These are phyloP conservation scores for Stemphylium beticola DNA, from an alignment of 2,329 filamentous ascomycete genomes.

Conservation along the genomic window DNA sequence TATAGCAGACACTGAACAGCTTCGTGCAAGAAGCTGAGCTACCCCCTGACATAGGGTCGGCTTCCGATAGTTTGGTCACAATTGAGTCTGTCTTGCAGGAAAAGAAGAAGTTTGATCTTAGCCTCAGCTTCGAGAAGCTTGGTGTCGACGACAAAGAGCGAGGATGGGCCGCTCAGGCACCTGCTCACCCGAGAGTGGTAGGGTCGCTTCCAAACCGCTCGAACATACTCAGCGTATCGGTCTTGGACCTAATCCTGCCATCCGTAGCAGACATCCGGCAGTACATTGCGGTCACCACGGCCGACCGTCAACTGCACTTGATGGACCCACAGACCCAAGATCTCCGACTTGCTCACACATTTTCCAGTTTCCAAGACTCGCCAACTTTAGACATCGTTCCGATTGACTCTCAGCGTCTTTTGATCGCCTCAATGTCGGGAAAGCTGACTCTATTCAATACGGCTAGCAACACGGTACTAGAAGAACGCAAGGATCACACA, in stretches of 20 bases:
- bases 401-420: slow-evolving; percentile 52
- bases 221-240: slow-evolving; percentile 61
- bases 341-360: slow-evolving; percentile 44
- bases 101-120: slow-evolving; percentile 64
- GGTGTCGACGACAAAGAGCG: slow-evolving; percentile 52
- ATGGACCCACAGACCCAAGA: slow-evolving; percentile 46
- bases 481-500: slow-evolving; percentile 61
- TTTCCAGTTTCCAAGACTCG: slow-evolving; percentile 54
- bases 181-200: slow-evolving; percentile 52
- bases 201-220: slow-evolving; percentile 54
- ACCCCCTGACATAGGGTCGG: slow-evolving; percentile 55
- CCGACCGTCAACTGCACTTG: slow-evolving; percentile 55
- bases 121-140: slow-evolving; percentile 62
- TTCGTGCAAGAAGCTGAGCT: slow-evolving; percentile 65
- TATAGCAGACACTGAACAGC: slow-evolving; percentile 60
- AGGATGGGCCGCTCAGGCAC: slow-evolving; percentile 57
- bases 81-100: slow-evolving; percentile 67
- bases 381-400: slow-evolving; percentile 61
- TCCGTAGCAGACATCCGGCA: slow-evolving; percentile 16
- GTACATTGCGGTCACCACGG: slow-evolving; percentile 46
- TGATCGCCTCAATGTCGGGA: slow-evolving; percentile 67
- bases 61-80: slow-evolving; percentile 56
- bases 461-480: slow-evolving; percentile 48
- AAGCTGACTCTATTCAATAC: slow-evolving; percentile 58
- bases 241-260: slow-evolving; percentile 46